Evolutionary conservation across 2,329 filamentous ascomycete genomes (phyloP).

Genomic region (Ceratocystis ficicola): DNA sequence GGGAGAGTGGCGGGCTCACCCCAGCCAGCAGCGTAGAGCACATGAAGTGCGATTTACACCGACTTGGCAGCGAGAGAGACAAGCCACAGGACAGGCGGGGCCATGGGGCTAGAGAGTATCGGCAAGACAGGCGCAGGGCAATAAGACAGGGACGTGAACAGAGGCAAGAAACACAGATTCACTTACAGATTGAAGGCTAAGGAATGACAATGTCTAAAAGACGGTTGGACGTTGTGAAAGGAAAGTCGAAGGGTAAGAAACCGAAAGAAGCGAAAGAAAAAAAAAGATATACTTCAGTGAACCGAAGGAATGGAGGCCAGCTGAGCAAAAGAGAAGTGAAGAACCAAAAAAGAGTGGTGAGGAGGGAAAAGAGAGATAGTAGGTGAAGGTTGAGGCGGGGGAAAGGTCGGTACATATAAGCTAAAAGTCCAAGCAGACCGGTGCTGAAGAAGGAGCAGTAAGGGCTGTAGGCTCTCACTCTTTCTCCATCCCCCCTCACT

Average conservation of each 20-base stretch:
- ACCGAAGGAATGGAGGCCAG: constrained; percentile 19
- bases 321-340: constrained; percentile 15
- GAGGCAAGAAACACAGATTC: neutral
- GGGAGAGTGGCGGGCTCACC: neutral
- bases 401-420: constrained; percentile 3
- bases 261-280: constrained; percentile 12
- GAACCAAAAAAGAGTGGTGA: constrained; percentile 17
- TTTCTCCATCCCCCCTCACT: neutral
- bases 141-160: neutral
- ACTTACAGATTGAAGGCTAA: constrained; percentile 19
- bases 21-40: neutral
- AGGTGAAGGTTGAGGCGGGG: neutral
- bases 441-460: neutral
- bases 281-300: constrained; percentile 13
- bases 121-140: neutral
- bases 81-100: neutral
- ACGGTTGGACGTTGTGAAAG: neutral
- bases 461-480: neutral
- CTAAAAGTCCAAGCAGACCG: neutral
- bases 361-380: constrained; percentile 6
- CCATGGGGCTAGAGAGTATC: neutral
- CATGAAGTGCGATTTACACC: neutral
- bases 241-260: constrained; percentile 12
- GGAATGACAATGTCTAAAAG: constrained; percentile 17
- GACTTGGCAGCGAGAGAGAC: neutral